A percentile compares a stretch with the other conserved stretches of the same genome.
Evolutionary conservation across 2,329 filamentous ascomycete genomes (phyloP).

Genomic region (Scolecobasidium constrictum): DNA sequence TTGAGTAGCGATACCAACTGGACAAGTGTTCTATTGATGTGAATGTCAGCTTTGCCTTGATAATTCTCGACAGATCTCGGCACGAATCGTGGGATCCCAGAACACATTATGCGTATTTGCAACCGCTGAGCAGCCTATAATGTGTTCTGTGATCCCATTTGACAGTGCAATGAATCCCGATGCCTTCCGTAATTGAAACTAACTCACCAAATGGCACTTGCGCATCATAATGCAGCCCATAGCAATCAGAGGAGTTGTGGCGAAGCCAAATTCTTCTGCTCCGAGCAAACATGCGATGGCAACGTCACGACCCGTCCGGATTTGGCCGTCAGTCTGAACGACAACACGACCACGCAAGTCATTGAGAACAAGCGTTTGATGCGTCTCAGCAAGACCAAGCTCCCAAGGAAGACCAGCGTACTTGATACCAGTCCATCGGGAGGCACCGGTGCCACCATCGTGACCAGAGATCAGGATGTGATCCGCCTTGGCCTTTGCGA

Average conservation of each 20-base stretch:
- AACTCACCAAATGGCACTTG: slow-evolving; percentile 52
- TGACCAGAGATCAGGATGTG: slow-evolving; percentile 96
- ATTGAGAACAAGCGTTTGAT: slow-evolving; percentile 91
- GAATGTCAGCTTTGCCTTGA: too few species aligned
- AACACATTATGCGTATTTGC: too few species aligned
- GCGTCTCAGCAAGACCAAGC: slow-evolving; percentile 88
- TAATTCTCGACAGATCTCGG: too few species aligned
- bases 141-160: too few species aligned
- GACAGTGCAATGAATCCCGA: not conserved
- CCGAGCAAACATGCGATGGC: slow-evolving; percentile 90
- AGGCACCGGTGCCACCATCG: slow-evolving; percentile 93
- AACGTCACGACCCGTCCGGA: slow-evolving; percentile 85
- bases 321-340: slow-evolving; percentile 90
- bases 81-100: too few species aligned
- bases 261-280: slow-evolving; percentile 97
- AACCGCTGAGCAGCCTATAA: too few species aligned
- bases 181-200: not conserved
- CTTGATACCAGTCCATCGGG: slow-evolving; percentile 97
- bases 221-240: slow-evolving; percentile 97
- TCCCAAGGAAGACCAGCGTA: slow-evolving; percentile 97
- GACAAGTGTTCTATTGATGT: slow-evolving; percentile 63
- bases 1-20: slow-evolving; percentile 90
- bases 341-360: slow-evolving; percentile 91
- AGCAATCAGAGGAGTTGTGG: slow-evolving; percentile 85
- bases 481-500: slow-evolving; percentile 93